Evolutionary conservation across 495 filamentous ascomycete species (phyloP).

Genomic region (Penicillium roqueforti): DNA sequence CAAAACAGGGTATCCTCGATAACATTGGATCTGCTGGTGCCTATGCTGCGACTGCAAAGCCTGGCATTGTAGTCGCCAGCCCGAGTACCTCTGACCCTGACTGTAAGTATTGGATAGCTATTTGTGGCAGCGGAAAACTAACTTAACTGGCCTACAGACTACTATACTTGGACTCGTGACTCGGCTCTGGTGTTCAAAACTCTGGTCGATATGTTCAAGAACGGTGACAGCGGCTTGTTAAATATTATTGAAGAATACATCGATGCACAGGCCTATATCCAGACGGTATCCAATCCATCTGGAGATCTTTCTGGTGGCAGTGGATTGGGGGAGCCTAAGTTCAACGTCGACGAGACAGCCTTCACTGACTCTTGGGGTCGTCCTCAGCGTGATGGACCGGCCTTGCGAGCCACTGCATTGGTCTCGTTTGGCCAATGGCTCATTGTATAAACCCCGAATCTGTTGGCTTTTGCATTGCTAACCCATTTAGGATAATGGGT

Average conservation of each 20-base stretch:
- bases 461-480: constrained; percentile 10
- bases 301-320: constrained; percentile 44
- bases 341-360: constrained; percentile 52
- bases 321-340: constrained; percentile 47
- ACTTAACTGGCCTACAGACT: constrained; percentile 24
- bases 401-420: constrained; percentile 61
- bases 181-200: constrained; percentile 59
- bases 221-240: constrained; percentile 52
- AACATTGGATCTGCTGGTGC: constrained; percentile 58
- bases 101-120: constrained; percentile 50
- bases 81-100: constrained; percentile 56
- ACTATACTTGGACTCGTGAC: constrained; percentile 71
- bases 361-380: constrained; percentile 66
- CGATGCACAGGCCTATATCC: constrained; percentile 54
- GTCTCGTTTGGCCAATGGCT: constrained; percentile 40
- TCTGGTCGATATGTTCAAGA: constrained; percentile 55
- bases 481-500: constrained; percentile 24
- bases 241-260: constrained; percentile 55
- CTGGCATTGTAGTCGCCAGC: constrained; percentile 59
- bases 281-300: constrained; percentile 57
- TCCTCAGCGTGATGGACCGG: constrained; percentile 68
- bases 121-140: constrained; percentile 16
- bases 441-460: constrained; percentile 17
- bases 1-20: constrained; percentile 48
- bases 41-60: constrained; percentile 38